These are phyloP conservation scores for Thielaviopsis euricoi DNA, from an alignment of 2,329 filamentous ascomycete species.

Conservation along the genomic window DNA sequence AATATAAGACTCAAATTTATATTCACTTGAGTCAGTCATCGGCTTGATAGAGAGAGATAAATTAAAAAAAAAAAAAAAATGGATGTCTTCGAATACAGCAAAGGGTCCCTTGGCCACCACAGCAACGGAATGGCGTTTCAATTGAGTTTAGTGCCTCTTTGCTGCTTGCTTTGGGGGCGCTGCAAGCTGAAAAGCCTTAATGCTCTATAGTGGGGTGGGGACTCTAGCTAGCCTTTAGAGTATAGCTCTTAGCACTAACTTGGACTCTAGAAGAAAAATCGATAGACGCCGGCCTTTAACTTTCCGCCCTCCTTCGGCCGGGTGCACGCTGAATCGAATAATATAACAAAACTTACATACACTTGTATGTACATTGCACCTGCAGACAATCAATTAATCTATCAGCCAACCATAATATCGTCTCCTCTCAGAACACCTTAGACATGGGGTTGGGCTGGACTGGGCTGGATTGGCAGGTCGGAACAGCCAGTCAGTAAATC, in stretches of 20 bases:
- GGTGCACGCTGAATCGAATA: too few species aligned
- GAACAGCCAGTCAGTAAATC: not conserved
- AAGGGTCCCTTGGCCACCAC: not conserved
- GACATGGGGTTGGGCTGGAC: not conserved
- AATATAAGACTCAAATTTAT: not conserved
- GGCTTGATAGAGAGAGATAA: too few species aligned
- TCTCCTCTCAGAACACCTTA: not conserved
- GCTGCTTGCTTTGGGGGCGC: not conserved
- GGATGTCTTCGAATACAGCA: not conserved
- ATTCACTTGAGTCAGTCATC: too few species aligned
- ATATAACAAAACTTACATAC: not conserved
- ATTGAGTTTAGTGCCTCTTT: not conserved
- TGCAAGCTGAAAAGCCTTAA: not conserved
- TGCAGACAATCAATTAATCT: not conserved
- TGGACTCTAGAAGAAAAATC: too few species aligned
- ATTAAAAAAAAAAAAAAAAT: too few species aligned
- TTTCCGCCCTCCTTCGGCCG: not conserved
- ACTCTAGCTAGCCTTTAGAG: not conserved
- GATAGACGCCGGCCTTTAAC: not conserved
- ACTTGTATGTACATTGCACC: not conserved
- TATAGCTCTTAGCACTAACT: not conserved
- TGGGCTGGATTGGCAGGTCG: too few species aligned
- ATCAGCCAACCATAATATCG: too few species aligned
- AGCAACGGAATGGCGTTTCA: not conserved
- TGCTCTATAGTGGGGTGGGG: not conserved